Conservation (phyloP, 768 basidiomycete species). For the Boletus rubroflammeus region DNA sequence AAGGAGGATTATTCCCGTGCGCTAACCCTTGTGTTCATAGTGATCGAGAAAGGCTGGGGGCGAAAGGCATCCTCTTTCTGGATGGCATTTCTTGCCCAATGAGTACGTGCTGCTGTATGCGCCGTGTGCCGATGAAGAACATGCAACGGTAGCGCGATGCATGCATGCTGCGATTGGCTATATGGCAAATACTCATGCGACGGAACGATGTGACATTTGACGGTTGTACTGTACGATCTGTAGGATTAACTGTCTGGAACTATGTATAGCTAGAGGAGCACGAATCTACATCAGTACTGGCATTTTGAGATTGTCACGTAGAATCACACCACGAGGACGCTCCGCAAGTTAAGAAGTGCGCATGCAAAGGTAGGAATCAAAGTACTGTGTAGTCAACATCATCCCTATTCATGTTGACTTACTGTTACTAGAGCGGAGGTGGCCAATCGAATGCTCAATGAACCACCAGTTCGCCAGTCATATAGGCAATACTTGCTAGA, state of each 20-base stretch:
- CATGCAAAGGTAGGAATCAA: no score
- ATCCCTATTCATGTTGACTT: no score
- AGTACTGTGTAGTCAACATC: no score
- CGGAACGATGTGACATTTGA: not conserved
- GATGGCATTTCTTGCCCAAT: not conserved
- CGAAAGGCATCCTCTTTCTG: not conserved
- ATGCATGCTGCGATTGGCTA: not conserved
- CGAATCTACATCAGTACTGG: not conserved
- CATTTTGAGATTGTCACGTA: not conserved
- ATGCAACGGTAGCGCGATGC: not conserved
- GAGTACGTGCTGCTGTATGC: conserved; percentile 1
- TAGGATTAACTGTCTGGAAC: not conserved
- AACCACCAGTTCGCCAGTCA: not conserved
- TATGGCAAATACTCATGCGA: not conserved
- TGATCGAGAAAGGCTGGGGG: conserved; percentile 9
- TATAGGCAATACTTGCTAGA: not conserved
- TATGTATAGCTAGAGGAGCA: not conserved
- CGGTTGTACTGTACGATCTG: no score
- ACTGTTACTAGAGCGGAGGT: not conserved
- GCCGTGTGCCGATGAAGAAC: conserved; percentile 1
- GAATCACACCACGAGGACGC: no score
- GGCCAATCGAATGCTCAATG: no score
- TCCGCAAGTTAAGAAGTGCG: no score
- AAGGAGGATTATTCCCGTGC: not conserved
- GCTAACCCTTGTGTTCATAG: not conserved